These are phyloP conservation scores for Punica granatum DNA, from an alignment of 345 rosid genomes.

Conservation along the genomic window DNA sequence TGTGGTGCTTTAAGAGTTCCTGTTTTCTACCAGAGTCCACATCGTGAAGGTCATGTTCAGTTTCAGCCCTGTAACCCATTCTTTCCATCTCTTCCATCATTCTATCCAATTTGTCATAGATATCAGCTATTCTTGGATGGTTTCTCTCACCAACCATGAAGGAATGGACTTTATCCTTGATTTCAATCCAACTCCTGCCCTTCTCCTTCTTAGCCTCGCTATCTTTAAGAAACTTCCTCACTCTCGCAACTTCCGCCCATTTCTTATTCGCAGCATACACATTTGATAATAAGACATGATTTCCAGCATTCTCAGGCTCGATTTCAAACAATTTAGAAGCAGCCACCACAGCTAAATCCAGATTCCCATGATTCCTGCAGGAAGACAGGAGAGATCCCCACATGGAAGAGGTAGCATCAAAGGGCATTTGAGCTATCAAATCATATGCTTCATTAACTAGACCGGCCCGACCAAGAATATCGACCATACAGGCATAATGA, in stretches of 20 bases:
- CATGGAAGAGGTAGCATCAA: constrained; percentile 56
- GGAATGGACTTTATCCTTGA: constrained; percentile 50
- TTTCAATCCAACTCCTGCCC: constrained; percentile 79
- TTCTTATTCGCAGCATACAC: constrained; percentile 46
- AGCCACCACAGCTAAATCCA: constrained; percentile 62
- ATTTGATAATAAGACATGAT: constrained; percentile 59
- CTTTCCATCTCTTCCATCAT: constrained; percentile 42
- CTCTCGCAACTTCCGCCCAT: constrained; percentile 57
- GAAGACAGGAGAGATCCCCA: constrained; percentile 85
- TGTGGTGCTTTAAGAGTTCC: constrained; percentile 54
- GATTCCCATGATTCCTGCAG: constrained; percentile 49
- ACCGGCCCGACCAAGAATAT: constrained; percentile 70
- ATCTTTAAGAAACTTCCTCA: constrained; percentile 54
- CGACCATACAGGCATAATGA: constrained; percentile 89
- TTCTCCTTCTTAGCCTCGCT: constrained; percentile 49
- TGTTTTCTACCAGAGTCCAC: constrained; percentile 47
- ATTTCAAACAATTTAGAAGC: constrained; percentile 53
- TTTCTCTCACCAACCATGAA: constrained; percentile 54
- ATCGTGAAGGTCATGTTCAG: constrained; percentile 47
- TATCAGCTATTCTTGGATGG: constrained; percentile 52
- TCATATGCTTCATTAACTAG: constrained; percentile 48
- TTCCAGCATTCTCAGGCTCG: constrained; percentile 79
- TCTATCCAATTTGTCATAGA: constrained; percentile 35
- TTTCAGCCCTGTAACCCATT: constrained; percentile 39
- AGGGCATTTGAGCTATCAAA: constrained; percentile 52